Base-by-base conservation (phyloP, 2,329 filamentous ascomycete genomes). In the Raffaelea albimanens region DNA sequence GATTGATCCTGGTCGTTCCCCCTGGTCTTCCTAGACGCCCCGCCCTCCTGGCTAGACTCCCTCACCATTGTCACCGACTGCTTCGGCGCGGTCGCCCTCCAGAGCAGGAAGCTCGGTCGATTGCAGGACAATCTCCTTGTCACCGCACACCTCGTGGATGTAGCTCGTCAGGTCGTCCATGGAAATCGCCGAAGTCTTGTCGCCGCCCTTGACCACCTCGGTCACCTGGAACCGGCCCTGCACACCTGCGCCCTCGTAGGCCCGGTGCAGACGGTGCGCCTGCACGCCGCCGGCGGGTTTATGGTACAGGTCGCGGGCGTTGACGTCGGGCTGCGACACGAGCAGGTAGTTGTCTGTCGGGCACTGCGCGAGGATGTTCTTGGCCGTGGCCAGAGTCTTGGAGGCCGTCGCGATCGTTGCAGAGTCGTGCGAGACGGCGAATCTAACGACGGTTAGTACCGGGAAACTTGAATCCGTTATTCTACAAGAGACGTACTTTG, bases 401-500 rank as follows among this genome's bases (percentile, higher is more conserved):
- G 62, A 57, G 59, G 63, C 70, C 25, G 71, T 72, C 57, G 78
- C 75, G 31, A 80, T 65, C 56, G 76, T 69, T 5, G 33, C 65
- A 16, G 18, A 59, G 43, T 59, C 48, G 50, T 59, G 59, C 20
- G 61, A 50, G 40, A 57, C 56, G 47, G 65, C 53, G 56, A 73
- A 48, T 50, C 59, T 59, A 53, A 18, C 21, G 56, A 43, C 42
- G 56, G 10, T 18, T 4, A 21, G 53, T 53, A 40, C n/a, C 34
- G 18, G 36, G 5, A 16, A 13, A 22, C n/a, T n/a, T n/a, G n/a
- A n/a, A n/a, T n/a, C n/a, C n/a, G n/a, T n/a, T n/a, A n/a, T n/a
- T n/a, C n/a, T n/a, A n/a, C n/a, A n/a, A n/a, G n/a, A n/a, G n/a
- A 60, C 83, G 59, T 82, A 95, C 90, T 82, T 72, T 53, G 84